phyloP scores from a whole-genome alignment of 805 yeast genomes.

The Groenewaldozyma salmanticensis region DNA sequence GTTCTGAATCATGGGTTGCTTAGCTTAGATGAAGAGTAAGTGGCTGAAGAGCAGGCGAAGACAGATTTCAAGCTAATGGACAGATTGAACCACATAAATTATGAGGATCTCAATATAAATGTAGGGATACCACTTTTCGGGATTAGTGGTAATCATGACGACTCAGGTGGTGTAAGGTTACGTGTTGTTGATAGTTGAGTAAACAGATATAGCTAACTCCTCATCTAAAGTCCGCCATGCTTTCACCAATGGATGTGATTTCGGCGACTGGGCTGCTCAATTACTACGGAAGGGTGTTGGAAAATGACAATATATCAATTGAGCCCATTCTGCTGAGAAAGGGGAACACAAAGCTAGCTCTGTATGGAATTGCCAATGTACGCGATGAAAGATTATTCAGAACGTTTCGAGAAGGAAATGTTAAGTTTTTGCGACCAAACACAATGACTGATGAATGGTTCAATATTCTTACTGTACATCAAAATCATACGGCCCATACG shows the following conservation, averaged over 20 bases:
- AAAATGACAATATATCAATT: constrained; percentile 64
- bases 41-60: neutral
- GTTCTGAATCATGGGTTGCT: constrained; percentile 67
- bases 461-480: constrained; percentile 80
- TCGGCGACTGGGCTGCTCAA: constrained; percentile 76
- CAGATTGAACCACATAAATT: constrained; percentile 55
- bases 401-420: constrained; percentile 70
- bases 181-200: neutral
- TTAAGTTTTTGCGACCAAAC: constrained; percentile 66
- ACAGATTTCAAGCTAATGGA: neutral
- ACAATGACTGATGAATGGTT: constrained; percentile 61
- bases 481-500: constrained; percentile 73
- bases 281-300: constrained; percentile 76
- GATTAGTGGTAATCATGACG: constrained; percentile 94
- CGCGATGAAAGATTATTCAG: constrained; percentile 82
- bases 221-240: constrained; percentile 34
- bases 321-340: constrained; percentile 74
- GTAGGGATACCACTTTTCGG: constrained; percentile 86
- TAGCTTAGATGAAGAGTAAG: constrained; percentile 34
- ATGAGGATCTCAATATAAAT: constrained; percentile 84
- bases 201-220: constrained; percentile 2
- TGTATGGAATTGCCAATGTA: constrained; percentile 82
- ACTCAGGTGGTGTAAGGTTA: constrained; percentile 91
- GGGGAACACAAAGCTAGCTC: constrained; percentile 70
- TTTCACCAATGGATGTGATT: constrained; percentile 80